Base-by-base conservation (phyloP, 2,329 filamentous ascomycete genomes). In the Beauveria caledonica region DNA sequence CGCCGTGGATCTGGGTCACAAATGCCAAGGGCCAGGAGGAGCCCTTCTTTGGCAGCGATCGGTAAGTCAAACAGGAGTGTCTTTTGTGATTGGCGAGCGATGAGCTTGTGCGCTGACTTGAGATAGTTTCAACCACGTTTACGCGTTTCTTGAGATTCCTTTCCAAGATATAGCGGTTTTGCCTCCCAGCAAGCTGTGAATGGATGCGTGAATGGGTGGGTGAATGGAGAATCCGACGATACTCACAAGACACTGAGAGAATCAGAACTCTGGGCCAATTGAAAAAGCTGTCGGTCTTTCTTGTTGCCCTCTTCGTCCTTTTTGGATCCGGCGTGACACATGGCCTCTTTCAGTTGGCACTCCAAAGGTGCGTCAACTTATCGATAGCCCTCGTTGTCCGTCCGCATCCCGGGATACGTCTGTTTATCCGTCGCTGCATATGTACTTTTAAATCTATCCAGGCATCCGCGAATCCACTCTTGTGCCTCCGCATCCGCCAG, bases 21-120 rank as follows among this genome's bases (percentile, higher is more conserved):
- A 84, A 87, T 66, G 70, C 68, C 1, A 71, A 80, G 63, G 86
- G 86, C 0, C 71, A 78, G 60, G 78, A 78, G 53, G 85, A 89
- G 74, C 83, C 86, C 0, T 90, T 92, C 70, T 92, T 92, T 72
- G 89, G 89, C 3, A 91, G 87, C 72, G 89, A 92, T 73, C 76
- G 84, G 82, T 75, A 60, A 80, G 69, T 62, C 72, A 72, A 54
- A 7, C 23, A 25, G 55, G 44, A 15, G 17, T 4, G 29, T 19
- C 42, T 19, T 56, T 36, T 9, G 15, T 23, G 58, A 19, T 19
- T 6, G 17, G 7, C 17, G 11, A 17, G 10, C 6, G 50, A 17
- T 11, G n/a, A 13, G 11, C 15, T 9, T 23, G 9, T 36, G 23
- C 8, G 36, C 61, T 62, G 46, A 62, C 58, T 5, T 2, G 15